Base-by-base conservation (phyloP, 129 eudicot genomes). In the Kitagawia praeruptora region DNA sequence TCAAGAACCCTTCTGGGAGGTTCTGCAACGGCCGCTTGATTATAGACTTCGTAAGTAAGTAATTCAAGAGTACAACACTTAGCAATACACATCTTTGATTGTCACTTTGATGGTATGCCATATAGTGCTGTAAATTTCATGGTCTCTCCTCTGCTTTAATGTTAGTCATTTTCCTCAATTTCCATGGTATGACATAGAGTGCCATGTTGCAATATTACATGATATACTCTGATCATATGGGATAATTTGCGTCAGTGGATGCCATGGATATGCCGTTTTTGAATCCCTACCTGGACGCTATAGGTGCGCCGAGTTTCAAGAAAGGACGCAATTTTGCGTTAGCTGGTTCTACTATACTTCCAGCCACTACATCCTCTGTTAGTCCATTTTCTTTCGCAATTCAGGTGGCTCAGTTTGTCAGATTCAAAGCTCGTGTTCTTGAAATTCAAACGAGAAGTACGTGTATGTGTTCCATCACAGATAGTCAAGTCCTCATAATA, bases 281-380 rank as follows among this genome's bases (percentile, higher is more conserved):
- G 70, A 94, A 91, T 61, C 81, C 98, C 5, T 94, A 91, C 81
- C 77, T 94, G 89, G 97, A 94, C 14, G 87, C 97, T 11, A 77
- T 89, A 0, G 98, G 88, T 0, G 87, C 88, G 10, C 98, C 98
- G 3, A 86, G 48, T 81, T 94, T 91, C 78, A 85, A 71, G 13
- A 88, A 84, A 80, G 98, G 98, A 41, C 84, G 96, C 86, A 91
- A 91, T 64, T 94, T 94, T 79, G 96, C 97, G 45, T 92, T 88
- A 4, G 97, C 96, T 0, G 97, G 92, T 11, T 85, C 96, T 23
- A 89, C 97, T 39, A 78, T 89, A 28, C 85, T 89, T 54, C 93
- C 97, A 1, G 87, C 97, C 46, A 81, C 87, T 39, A 82, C 80
- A 58, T 48, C 88, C 28, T 74, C 87, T 13, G 84, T 85, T 47